Evolutionary conservation across 441 rosid genomes (phyloP).

Genomic region (Brassica hybrid): DNA sequence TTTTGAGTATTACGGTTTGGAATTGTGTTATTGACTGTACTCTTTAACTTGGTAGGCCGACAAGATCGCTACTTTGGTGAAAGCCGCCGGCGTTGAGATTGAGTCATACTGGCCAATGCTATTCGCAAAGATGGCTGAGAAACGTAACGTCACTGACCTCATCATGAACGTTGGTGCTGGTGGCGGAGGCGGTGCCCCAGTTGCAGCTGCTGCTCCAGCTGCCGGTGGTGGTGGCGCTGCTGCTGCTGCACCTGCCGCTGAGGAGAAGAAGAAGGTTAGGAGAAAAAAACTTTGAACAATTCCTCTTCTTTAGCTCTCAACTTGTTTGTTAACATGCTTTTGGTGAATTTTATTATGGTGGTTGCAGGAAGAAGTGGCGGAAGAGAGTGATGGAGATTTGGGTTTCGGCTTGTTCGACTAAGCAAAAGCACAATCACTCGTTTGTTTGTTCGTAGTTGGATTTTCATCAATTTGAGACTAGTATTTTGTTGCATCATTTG

Average conservation of each 20-base stretch:
- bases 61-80: constrained; percentile 60
- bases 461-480: background rate
- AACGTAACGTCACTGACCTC: constrained; percentile 60
- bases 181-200: constrained; percentile 52
- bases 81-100: constrained; percentile 54
- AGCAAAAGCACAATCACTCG: background rate
- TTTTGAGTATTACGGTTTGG: background rate
- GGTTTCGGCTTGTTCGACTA: constrained; percentile 80
- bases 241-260: constrained; percentile 54
- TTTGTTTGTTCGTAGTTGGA: background rate
- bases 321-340: background rate
- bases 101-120: constrained; percentile 85
- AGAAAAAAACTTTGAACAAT: no score
- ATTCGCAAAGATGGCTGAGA: constrained; percentile 77
- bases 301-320: no score
- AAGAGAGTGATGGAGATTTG: constrained; percentile 86
- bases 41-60: constrained; percentile 51
- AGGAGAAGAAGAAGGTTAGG: constrained; percentile 70
- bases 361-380: constrained; percentile 70
- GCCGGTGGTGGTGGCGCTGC: constrained; percentile 52
- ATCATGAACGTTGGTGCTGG: constrained; percentile 68
- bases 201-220: constrained; percentile 48
- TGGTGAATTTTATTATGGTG: background rate
- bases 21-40: background rate
- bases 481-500: background rate